Conservation (phyloP, 495 filamentous ascomycete species). For the Penicillium riverlandense region DNA sequence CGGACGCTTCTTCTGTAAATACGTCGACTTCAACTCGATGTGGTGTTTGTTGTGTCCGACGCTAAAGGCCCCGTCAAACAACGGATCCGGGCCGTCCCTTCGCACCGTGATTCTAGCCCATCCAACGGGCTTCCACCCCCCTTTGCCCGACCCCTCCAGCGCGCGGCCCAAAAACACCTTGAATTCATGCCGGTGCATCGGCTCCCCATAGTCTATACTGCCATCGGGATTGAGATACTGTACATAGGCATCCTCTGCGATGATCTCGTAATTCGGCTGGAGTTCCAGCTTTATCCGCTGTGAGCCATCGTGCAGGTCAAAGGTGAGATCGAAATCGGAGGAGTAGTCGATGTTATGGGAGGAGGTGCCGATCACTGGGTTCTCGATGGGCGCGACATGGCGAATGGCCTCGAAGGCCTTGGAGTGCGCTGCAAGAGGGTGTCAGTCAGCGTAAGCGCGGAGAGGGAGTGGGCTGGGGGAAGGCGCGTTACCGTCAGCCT, state of each 20-base stretch:
- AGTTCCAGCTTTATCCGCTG: slow-evolving; percentile 72
- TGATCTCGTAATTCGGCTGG: slow-evolving; percentile 88
- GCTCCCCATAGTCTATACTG: slow-evolving; percentile 49
- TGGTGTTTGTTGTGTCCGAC: slow-evolving; percentile 78
- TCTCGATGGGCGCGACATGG: slow-evolving; percentile 65
- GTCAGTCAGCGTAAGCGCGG: no score
- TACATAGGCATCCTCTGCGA: slow-evolving; percentile 67
- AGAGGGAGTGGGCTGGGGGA: no score
- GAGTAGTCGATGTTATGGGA: slow-evolving; percentile 71
- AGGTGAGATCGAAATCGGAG: slow-evolving; percentile 75
- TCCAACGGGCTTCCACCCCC: slow-evolving; percentile 71
- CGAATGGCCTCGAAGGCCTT: slow-evolving; percentile 67
- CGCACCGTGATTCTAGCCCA: slow-evolving; percentile 77
- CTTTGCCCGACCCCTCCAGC: slow-evolving; percentile 56
- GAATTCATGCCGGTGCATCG: slow-evolving; percentile 62
- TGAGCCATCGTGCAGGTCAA: slow-evolving; percentile 58
- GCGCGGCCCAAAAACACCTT: slow-evolving; percentile 78
- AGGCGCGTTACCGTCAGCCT: not conserved
- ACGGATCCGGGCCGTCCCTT: slow-evolving; percentile 66
- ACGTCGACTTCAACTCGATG: slow-evolving; percentile 69
- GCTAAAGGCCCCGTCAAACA: slow-evolving; percentile 90
- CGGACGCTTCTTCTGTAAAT: slow-evolving; percentile 61
- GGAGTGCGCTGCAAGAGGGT: slow-evolving; percentile 52
- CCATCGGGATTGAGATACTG: slow-evolving; percentile 67
- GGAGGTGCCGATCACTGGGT: slow-evolving; percentile 69